Conservation (phyloP, 208 protist species). For the Leishmania guyanensis region DNA sequence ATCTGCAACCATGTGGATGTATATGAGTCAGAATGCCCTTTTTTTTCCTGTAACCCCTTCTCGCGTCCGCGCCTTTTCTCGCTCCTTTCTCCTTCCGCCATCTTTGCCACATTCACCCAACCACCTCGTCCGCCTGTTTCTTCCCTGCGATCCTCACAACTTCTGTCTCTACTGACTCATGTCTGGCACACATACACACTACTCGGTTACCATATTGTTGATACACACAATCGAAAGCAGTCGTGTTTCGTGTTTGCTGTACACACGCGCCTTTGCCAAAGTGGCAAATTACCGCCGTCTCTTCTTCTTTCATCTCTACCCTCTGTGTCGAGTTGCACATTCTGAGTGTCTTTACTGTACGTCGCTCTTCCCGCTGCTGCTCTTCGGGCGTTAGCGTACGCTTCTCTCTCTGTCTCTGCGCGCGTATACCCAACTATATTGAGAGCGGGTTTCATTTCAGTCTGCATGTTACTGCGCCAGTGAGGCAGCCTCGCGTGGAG, state of each 20-base stretch:
- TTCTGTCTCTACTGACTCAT: background rate
- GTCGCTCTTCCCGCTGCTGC: background rate
- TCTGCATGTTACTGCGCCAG: background rate
- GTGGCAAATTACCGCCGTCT: no score
- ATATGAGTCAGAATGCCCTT: background rate
- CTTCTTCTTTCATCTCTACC: background rate
- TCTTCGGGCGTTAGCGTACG: background rate
- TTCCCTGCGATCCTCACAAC: background rate
- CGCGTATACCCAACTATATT: background rate
- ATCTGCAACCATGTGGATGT: no score
- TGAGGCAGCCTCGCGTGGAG: background rate
- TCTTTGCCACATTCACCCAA: background rate
- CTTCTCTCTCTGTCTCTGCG: background rate
- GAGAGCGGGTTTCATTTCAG: background rate
- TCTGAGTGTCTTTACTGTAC: background rate
- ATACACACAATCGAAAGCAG: background rate
- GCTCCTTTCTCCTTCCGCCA: background rate
- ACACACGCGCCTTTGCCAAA: background rate
- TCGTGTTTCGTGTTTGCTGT: background rate
- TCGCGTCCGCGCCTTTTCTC: background rate
- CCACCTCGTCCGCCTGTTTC: background rate
- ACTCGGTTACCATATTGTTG: background rate
- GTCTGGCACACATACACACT: background rate
- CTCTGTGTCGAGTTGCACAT: background rate
- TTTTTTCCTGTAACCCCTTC: background rate